Evolutionary conservation across 1,284 basidiomycete species (phyloP).

Genomic region (Rhodotorula sp.): DNA sequence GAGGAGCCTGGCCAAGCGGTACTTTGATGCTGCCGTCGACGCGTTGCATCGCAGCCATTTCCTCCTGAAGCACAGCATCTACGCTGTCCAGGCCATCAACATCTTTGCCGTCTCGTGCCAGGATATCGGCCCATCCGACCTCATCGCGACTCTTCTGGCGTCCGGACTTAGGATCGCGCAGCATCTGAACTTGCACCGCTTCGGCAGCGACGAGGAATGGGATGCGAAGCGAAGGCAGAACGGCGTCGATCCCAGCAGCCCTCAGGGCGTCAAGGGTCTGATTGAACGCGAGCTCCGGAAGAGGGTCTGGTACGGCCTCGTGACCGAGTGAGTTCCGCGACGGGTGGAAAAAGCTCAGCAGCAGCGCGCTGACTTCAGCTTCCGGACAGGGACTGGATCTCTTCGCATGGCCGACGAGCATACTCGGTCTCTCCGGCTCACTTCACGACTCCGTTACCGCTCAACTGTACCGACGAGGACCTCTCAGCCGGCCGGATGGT

Average conservation of each 20-base stretch:
- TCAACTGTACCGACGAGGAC: constrained; percentile 33
- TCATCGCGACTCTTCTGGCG: constrained; percentile 37
- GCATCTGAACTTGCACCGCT: constrained; percentile 35
- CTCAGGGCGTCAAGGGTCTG: constrained; percentile 26
- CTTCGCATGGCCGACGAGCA: constrained; percentile 21
- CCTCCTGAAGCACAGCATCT: constrained; percentile 32
- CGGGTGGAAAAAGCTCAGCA: background rate
- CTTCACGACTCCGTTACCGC: constrained; percentile 33
- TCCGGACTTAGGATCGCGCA: constrained; percentile 34
- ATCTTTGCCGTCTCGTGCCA: constrained; percentile 28
- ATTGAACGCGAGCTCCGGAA: constrained; percentile 39
- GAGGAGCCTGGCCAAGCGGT: constrained; percentile 19
- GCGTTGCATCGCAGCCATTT: constrained; percentile 34
- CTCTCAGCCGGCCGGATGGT: constrained; percentile 24
- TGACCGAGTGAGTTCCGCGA: constrained; percentile 20
- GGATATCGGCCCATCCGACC: constrained; percentile 32
- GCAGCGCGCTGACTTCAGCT: background rate
- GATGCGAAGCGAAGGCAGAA: constrained; percentile 23
- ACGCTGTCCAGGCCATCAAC: constrained; percentile 31
- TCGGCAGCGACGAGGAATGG: constrained; percentile 34
- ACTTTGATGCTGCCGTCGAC: constrained; percentile 32
- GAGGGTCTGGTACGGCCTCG: constrained; percentile 33
- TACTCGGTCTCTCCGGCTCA: constrained; percentile 32
- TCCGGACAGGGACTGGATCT: constrained; percentile 29
- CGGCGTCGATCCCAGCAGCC: constrained; percentile 30